Evolutionary conservation across 108 stramenopile genomes (phyloP), one percentile per base, ranked within the genome.

Genomic region (Fragilaria radians): DNA sequence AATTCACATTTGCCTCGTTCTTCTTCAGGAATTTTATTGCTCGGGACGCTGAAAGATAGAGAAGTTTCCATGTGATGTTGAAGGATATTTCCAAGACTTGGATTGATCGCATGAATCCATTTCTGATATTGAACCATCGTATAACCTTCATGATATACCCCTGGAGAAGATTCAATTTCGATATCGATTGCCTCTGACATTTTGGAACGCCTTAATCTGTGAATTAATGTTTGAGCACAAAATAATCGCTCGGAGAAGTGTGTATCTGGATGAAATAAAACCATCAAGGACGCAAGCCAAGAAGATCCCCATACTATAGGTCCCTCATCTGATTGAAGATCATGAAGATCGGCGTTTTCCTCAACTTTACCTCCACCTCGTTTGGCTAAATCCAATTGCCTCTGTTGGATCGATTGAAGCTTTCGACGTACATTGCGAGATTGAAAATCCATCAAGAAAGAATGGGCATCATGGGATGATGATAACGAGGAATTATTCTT

Each of bases 1-100:
- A 88, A 46, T 34, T 79, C 71, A 0, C 83, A 82, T 68, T 89
- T 88, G 48, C 85, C 52, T 32, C 67, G 55, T 51, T 86, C 86
- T 61, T 86, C 86, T 4, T 47, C 27, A 32, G 72, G 59, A 52
- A 54, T 34, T 67, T 47, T 56, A 49, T 72, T 30, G 33, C 54
- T 36, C 29, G 26, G 58, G 63, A 7, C 9, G 14, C 9, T 9
- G n/a, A n/a, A n/a, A 32, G 5, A 23, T 24, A 23, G 5, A 7
- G 36, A 42, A 42, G 36, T 42, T 11, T 26, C 11, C n/a, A 57
- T 4, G 28, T 49, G 54, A 14, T 25, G 24, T 48, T 27, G 29
- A 2, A 67, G 4, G 14, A 67, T 18, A 2, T 21, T 24, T 24
- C 26, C 53, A 4, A 70, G 32, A 23, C 49, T 48, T 9, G 68